Evolutionary conservation across 352 stramenopile species (phyloP).

Genomic region (Globisporangium rhizosaccharum): DNA sequence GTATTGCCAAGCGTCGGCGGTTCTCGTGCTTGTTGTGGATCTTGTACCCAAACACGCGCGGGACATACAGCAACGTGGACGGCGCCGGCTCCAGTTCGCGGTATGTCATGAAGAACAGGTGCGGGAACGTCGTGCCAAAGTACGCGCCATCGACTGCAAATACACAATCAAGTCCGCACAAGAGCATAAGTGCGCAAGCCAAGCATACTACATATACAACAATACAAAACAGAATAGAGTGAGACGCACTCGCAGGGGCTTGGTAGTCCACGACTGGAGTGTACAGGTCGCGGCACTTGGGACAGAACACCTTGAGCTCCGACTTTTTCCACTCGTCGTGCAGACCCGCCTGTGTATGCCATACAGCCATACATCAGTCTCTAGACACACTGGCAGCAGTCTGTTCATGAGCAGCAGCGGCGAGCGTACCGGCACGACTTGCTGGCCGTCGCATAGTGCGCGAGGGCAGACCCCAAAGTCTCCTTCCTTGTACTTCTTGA

Average conservation of each 20-base stretch:
- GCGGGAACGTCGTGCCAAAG: conserved; percentile 98
- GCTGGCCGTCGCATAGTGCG: conserved; percentile 77
- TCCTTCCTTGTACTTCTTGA: conserved; percentile 87
- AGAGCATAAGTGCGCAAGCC: background rate
- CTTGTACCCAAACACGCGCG: conserved; percentile 90
- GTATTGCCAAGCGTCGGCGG: conserved; percentile 72
- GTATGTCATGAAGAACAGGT: conserved; percentile 98
- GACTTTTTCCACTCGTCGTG: conserved; percentile 88
- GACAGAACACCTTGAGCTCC: conserved; percentile 89
- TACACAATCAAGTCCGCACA: background rate
- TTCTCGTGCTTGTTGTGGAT: conserved; percentile 88
- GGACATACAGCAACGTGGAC: conserved; percentile 84
- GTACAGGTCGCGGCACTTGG: conserved; percentile 86
- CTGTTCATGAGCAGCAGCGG: background rate
- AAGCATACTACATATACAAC: conserved; percentile 4
- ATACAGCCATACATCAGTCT: conserved; percentile 6
- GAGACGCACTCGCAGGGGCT: conserved; percentile 67
- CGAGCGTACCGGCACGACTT: conserved; percentile 61
- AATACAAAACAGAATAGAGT: background rate
- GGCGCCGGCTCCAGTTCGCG: conserved; percentile 85
- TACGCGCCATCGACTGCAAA: conserved; percentile 92
- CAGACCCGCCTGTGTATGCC: conserved; percentile 50
- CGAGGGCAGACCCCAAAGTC: conserved; percentile 86
- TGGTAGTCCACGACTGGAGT: conserved; percentile 82
- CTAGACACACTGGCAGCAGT: conserved; percentile 1